These are phyloP conservation scores for Amanita pallidorosea DNA, from an alignment of 768 basidiomycete species.

Conservation along the genomic window DNA sequence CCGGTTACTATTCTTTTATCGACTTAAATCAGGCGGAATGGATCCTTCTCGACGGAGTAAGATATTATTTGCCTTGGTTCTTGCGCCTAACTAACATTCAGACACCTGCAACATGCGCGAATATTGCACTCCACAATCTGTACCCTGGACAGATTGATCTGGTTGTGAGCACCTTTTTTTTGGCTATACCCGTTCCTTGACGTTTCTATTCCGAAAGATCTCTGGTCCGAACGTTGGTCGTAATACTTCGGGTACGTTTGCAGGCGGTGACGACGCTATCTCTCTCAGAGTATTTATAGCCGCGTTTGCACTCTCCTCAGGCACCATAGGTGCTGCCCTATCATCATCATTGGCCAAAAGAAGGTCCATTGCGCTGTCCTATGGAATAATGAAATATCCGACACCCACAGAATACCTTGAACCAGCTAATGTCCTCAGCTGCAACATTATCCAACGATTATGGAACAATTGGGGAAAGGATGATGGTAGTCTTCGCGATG, in stretches of 20 bases:
- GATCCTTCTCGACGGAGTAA: conserved; percentile 81
- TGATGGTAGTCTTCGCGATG: conserved; percentile 38
- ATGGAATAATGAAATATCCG: conserved; percentile 68
- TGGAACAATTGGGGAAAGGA: conserved; percentile 85
- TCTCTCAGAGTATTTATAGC: conserved; percentile 28
- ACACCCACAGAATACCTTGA: conserved; percentile 47
- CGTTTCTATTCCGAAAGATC: conserved; percentile 32
- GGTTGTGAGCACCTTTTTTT: conserved; percentile 37
- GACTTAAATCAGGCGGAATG: conserved; percentile 52
- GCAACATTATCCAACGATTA: conserved; percentile 58
- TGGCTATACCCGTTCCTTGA: background rate
- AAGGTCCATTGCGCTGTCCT: conserved; percentile 81
- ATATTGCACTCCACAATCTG: conserved; percentile 83
- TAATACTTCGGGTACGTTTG: conserved; percentile 58
- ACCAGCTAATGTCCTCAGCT: conserved; percentile 64
- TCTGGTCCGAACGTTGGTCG: conserved; percentile 83
- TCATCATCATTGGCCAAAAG: conserved; percentile 60
- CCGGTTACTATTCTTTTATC: background rate
- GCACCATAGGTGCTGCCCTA: conserved; percentile 87
- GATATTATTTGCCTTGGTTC: conserved; percentile 10
- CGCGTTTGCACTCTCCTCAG: conserved; percentile 83
- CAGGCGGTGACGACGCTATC: background rate
- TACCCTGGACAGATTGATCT: conserved; percentile 82
- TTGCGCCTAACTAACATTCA: conserved; percentile 14
- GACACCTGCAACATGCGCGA: conserved; percentile 90